Evolutionary conservation across 768 basidiomycete species (phyloP), one percentile per base, ranked within the genome.

Genomic region (Lyophyllum shimeji): DNA sequence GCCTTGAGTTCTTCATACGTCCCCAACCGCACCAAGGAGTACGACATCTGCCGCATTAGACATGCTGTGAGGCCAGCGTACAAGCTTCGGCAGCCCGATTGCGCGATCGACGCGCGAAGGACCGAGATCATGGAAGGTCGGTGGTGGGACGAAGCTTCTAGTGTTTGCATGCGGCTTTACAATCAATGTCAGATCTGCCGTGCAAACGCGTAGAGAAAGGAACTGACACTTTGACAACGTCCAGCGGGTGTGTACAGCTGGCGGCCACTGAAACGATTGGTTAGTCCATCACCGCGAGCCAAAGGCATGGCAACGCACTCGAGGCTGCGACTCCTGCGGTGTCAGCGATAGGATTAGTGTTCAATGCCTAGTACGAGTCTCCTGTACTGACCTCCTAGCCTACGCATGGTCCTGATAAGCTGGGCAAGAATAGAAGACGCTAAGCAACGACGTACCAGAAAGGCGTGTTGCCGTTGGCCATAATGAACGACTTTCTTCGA

Each of bases 21-120:
- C 21, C 93, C 93, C 27, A 95, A 73, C 29, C 93, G 85, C 51
- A 93, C 90, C 45, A 95, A 82, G 0, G 91, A 91, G 65, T 95
- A 95, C 9, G 91, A 86, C 92, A 95, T 93, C 72, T 95, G 93
- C 50, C 93, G 82, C 69, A 94, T 76, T 21, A 93, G 70, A 2
- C 93, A 91, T 4, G 93, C 93, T 5, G 86, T 85, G 31, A 94
- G 79, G 21, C 93, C 93, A 11, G 87, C 85, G 63, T 90, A 94
- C 23, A 95, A 71, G 58, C 90, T 89, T 54, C 79, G 79, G 59
- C 92, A 66, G 59, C 93, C 93, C 18, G 83, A 82, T 59, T 84
- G 76, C 15, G 77, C 71, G 31, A 95, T 72, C 15, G 92, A 89
- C 53, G 73, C 73, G 45, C 81, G 81, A 45, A 95, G 75, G 20